Evolutionary conservation across 768 basidiomycete genomes (phyloP).

Genomic region (Termitomyces sp.): DNA sequence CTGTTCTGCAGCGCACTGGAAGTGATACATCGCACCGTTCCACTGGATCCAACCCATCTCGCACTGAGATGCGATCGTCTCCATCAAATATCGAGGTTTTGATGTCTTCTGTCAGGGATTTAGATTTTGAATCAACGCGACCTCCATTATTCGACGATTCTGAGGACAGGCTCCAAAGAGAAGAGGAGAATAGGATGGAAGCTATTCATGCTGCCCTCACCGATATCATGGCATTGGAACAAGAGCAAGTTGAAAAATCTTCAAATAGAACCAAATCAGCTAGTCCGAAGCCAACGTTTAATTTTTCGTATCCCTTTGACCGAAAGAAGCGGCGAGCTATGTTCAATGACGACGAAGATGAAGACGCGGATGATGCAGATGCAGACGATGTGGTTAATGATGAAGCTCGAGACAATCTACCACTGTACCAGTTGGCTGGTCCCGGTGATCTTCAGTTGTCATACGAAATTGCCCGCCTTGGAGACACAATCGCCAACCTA

Average conservation of each 20-base stretch:
- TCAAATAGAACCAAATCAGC: background rate
- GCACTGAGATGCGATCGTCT: constrained; percentile 18
- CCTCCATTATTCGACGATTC: constrained; percentile 81
- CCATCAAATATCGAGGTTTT: constrained; percentile 72
- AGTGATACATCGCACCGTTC: constrained; percentile 36
- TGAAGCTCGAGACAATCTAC: constrained; percentile 36
- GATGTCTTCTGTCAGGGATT: constrained; percentile 63
- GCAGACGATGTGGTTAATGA: constrained; percentile 34
- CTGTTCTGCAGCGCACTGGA: constrained; percentile 32
- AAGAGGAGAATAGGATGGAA: constrained; percentile 83
- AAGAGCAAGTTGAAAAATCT: constrained; percentile 29
- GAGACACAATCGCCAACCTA: constrained; percentile 68
- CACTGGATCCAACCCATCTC: constrained; percentile 17
- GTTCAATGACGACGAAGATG: constrained; percentile 37
- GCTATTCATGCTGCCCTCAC: constrained; percentile 95
- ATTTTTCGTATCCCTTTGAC: constrained; percentile 1
- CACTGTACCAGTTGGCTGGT: constrained; percentile 68
- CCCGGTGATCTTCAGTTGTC: constrained; percentile 89
- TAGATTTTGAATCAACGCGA: constrained; percentile 46
- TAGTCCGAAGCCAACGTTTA: constrained; percentile 2
- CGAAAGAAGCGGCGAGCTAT: constrained; percentile 21
- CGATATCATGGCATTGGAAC: constrained; percentile 88
- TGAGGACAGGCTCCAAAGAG: constrained; percentile 62
- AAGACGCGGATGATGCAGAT: constrained; percentile 42
- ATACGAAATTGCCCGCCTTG: constrained; percentile 77